Evolutionary conservation across 352 stramenopile species (phyloP), one percentile per base, ranked within the genome.

Genomic region (Peronospora belbahrii): DNA sequence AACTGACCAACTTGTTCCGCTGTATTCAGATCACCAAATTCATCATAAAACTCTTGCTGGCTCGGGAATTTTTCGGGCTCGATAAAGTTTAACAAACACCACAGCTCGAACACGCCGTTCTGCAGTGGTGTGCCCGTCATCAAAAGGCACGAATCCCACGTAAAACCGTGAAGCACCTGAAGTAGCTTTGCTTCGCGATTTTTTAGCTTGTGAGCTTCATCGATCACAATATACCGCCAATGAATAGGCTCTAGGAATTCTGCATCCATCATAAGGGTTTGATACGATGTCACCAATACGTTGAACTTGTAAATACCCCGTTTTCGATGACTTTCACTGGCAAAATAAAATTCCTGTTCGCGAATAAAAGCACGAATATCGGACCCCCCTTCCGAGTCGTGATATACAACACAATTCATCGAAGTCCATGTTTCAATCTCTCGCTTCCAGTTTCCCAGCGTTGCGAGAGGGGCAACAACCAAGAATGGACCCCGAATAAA

Each of bases 31-130:
- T 98, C 88, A 25, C 93, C 94, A 65, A 97, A 99, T 49, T 97
- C 71, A 31, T 97, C 89, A 56, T 98, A 90, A 60, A 99, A 99
- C 19, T 91, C 52, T 60, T 82, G 95, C 67, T 97, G 73, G 43
- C 93, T 95, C 13, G 81, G 80, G 64, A 99, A 99, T 37, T 88
- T 95, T 3, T 97, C 72, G 1, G 74, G 84, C 34, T 99, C 94
- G 30, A 99, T 97, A 42, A 99, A 99, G 64, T 99, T 97, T 13
- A 99, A 63, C 19, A 99, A 70, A 42, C 96, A 95, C 96, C 96
- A 99, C 23, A 99, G 79, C 74, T 99, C 97, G 56, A 97, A 89
- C 33, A 98, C 96, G 48, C 98, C 97, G 72, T 99, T 99, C 62
- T 99, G 96, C 47, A 99, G 88, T 15, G 94, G 95, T 24, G 96